phyloP scores from a whole-genome alignment of 73 alveolate species.

The Paramecium primaurelia region DNA sequence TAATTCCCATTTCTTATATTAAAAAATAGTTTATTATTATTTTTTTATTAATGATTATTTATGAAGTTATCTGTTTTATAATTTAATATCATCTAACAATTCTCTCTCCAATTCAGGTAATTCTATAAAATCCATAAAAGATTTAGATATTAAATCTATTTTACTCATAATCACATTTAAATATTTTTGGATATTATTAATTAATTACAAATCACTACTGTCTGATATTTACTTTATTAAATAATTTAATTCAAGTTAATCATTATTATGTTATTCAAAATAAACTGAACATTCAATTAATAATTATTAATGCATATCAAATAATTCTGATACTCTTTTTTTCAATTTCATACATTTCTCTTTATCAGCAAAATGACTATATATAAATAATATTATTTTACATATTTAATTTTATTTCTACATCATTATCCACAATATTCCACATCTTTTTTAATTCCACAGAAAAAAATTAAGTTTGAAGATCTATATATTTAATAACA shows the following conservation, averaged over 20 bases:
- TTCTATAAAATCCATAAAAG: not conserved
- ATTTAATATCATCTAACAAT: not conserved
- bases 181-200: not conserved
- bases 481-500: not conserved
- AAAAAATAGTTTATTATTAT: not conserved
- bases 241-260: not conserved
- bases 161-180: not conserved
- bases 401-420: not conserved
- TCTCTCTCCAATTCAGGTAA: not conserved
- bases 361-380: not conserved
- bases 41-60: not conserved
- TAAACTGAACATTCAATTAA: not conserved
- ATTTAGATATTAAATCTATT: not conserved
- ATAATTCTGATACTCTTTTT: not conserved
- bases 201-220: not conserved
- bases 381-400: not conserved
- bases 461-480: not conserved
- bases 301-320: not conserved
- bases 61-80: not conserved
- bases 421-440: not conserved
- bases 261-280: not conserved
- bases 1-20: not conserved
- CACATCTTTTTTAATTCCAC: not conserved
- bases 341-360: not conserved
- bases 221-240: not conserved